Base-by-base conservation (phyloP, 768 basidiomycete genomes). In the Panaeolus papilionaceus region DNA sequence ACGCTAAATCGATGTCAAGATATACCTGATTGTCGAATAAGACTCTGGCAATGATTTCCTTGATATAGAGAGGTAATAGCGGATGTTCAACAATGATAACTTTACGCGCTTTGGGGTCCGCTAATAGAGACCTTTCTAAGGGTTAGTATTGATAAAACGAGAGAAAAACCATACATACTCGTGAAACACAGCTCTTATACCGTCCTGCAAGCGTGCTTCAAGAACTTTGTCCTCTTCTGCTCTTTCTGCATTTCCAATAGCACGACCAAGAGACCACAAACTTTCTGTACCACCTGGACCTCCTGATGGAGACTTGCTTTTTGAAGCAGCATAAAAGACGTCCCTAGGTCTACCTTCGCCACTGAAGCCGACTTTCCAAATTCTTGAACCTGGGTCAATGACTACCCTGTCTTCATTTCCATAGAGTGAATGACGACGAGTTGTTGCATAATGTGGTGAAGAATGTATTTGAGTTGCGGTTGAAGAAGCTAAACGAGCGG, bases 331-430 rank as follows among this genome's bases (percentile, higher is more conserved):
- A 72, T 85, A 87, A 76, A 97, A 93, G n/a, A 96, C 90, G 66
- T 95, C 92, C 72, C 98, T 80, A 9, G 98, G 96, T 67, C 89
- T 85, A 4, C 95, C 90, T 81, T 99, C 98, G 14, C 97, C 97
- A 73, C 95, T 96, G 82, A 98, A 99, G 2, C 98, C 98, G 11
- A 96, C 94, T 80, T 96, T 98, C 96, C 97, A 99, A 68, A 96
- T 86, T 64, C 91, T 85, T 58, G 94, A 95, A 20, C 98, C 98
- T 26, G 96, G 92, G 77, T 99, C 98, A 70, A 99, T 92, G 66
- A 99, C 88, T 47, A 99, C 88, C 58, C 97, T 86, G 79, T 99
- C 98, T 75, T 99, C 98, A 7, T 93, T 95, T 33, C 98, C 98
- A 79, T 99, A 99, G 8, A 99, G 81, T 1, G 96, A 97, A 76